Base-by-base conservation (phyloP, 257 asterid genomes). In the Forsythia viridissima region DNA sequence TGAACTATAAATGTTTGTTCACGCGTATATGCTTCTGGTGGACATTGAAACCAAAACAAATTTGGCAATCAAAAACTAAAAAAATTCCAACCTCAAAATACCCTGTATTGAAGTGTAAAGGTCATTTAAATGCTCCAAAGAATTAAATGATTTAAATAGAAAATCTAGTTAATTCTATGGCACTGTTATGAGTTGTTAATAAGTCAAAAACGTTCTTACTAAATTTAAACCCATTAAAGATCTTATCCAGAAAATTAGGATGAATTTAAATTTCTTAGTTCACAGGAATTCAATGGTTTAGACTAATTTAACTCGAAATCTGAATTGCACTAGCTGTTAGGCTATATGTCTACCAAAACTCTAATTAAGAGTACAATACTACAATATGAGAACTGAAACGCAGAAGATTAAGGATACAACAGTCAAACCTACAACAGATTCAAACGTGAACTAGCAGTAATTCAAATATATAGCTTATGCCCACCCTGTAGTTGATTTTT, bases 1-100 rank as follows among this genome's bases (percentile, higher is more conserved):
- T 93, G 97, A 85, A 95, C 96, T 79, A 91, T 90, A 59, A 82
- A 87, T n/a, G 97, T 86, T 83, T 95, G 99, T 85, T 95, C 99
- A 34, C 88, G 94, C 34, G 97, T 82, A 82, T 93, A 95, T 39
- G 98, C 92, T 86, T 93, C 99, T 93, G 92, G 76, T 72, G 42
- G 52, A 79, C 76, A 68, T 70, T 70, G 61, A 65, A 76, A 74
- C 63, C 74, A 67, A 70, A 78, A 69, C n/a, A 69, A 30, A 48
- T 65, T 83, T 67, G 40, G 73, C 77, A 74, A 74, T 48, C 66
- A 76, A 74, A 74, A 69, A 41, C 43, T 42, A 36, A 34, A 55
- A 10, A 57, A 34, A 11, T 5, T 63, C 71, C 24, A 48, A 48
- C n/a, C 7, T 15, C 12, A 61, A 15, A 75, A 21, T 52, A 65